Evolutionary conservation across 2,329 filamentous ascomycete genomes (phyloP).

Genomic region (Ceratocystis destructans): DNA sequence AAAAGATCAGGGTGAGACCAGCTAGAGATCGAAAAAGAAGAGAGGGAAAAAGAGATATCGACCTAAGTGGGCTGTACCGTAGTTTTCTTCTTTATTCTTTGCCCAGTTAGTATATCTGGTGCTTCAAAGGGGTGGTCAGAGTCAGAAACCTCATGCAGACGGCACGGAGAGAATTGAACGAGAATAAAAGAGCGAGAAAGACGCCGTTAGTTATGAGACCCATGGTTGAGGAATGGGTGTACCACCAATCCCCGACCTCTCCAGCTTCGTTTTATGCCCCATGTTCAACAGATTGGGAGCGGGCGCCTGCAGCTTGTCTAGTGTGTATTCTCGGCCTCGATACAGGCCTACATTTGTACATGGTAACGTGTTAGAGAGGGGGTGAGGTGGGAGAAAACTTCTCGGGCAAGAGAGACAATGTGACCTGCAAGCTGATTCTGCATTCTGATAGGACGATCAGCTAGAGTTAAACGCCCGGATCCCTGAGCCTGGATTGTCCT

Average conservation of each 20-base stretch:
- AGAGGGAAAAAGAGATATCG: conserved; percentile 23
- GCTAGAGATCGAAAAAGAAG: conserved; percentile 35
- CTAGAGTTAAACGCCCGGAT: conserved; percentile 13
- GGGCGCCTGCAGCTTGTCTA: background rate
- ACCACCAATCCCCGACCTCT: background rate
- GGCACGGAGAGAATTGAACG: conserved; percentile 26
- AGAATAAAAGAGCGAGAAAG: background rate
- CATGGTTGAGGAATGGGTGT: background rate
- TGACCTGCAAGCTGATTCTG: background rate
- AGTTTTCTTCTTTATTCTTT: conserved; percentile 1
- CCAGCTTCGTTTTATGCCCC: background rate
- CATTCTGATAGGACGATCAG: conserved; percentile 4
- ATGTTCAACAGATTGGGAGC: background rate
- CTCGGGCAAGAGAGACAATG: background rate
- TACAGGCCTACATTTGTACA: background rate
- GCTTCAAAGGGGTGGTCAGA: background rate
- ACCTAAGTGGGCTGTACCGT: conserved; percentile 1
- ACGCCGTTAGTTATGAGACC: conserved; percentile 4
- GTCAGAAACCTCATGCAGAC: conserved; percentile 20
- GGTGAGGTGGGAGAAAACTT: background rate
- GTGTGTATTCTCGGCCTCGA: conserved; percentile 4
- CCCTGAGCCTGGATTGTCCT: background rate
- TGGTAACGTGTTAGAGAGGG: background rate
- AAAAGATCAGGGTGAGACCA: conserved; percentile 36
- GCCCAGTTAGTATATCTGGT: background rate